phyloP scores from a whole-genome alignment of 345 rosid species.

The Eucalyptus fibrosa region DNA sequence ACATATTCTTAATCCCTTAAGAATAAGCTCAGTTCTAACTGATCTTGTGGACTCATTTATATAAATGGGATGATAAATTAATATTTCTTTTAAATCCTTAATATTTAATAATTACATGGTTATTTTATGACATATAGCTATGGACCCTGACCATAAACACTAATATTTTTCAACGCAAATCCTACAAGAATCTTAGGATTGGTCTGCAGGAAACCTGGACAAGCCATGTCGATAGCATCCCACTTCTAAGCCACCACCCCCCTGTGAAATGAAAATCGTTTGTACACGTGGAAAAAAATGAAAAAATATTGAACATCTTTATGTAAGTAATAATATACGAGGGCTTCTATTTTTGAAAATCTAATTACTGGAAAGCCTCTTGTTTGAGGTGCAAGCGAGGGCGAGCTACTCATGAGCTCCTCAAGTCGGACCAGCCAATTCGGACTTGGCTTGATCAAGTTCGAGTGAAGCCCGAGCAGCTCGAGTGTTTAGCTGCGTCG shows the following conservation, averaged over 20 bases:
- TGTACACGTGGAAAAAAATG: neutral
- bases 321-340: neutral
- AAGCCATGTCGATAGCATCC: neutral
- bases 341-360: neutral
- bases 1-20: too few species aligned
- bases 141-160: neutral
- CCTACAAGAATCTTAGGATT: neutral
- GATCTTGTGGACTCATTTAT: too few species aligned
- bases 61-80: too few species aligned
- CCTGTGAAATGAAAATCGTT: neutral
- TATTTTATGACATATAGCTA: too few species aligned
- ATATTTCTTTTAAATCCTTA: too few species aligned
- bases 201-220: neutral
- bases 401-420: neutral
- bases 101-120: too few species aligned
- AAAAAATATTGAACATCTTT: neutral
- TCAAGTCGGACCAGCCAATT: neutral
- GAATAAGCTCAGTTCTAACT: too few species aligned
- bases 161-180: neutral
- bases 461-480: neutral
- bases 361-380: neutral
- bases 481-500: neutral
- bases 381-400: neutral
- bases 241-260: neutral
- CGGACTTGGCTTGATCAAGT: neutral